phyloP scores from a whole-genome alignment of 106 monocot species.

The Phalaenopsis aphrodite region DNA sequence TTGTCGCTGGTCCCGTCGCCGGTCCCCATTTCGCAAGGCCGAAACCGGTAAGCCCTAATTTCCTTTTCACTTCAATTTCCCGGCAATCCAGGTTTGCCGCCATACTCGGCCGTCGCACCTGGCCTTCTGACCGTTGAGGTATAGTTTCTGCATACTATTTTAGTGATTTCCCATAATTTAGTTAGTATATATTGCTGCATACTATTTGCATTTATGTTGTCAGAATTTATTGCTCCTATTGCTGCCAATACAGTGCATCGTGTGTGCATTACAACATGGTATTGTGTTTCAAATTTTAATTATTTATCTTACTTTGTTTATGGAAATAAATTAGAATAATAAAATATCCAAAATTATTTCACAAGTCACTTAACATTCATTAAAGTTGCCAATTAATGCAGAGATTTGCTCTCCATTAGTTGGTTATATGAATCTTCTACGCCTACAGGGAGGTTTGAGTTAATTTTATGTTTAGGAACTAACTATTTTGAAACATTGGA shows the following conservation, averaged over 20 bases:
- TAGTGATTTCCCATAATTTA: not conserved
- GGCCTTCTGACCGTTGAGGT: too few species aligned
- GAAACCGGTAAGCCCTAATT: too few species aligned
- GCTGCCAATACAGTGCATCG: conserved; percentile 91
- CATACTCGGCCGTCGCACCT: too few species aligned
- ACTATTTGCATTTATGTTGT: conserved; percentile 51
- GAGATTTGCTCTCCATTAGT: too few species aligned
- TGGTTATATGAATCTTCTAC: too few species aligned
- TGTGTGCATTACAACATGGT: conserved; percentile 98
- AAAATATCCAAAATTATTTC: not conserved
- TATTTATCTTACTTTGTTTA: not conserved
- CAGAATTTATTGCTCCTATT: conserved; percentile 73
- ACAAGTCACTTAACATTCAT: not conserved
- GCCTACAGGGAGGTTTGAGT: not conserved
- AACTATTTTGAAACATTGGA: not conserved
- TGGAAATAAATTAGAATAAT: not conserved
- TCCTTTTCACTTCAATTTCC: too few species aligned
- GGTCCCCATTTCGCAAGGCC: too few species aligned
- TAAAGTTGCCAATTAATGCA: not conserved
- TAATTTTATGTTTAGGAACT: not conserved
- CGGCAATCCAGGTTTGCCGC: too few species aligned
- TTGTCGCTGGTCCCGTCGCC: too few species aligned
- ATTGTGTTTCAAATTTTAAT: conserved; percentile 7
- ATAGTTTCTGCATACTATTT: too few species aligned
- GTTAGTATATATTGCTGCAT: not conserved